A percentile compares a stretch with the other conserved stretches of the same genome.
Conservation (phyloP, 768 basidiomycete genomes). For the Boletus pseudo-olivaceus region DNA sequence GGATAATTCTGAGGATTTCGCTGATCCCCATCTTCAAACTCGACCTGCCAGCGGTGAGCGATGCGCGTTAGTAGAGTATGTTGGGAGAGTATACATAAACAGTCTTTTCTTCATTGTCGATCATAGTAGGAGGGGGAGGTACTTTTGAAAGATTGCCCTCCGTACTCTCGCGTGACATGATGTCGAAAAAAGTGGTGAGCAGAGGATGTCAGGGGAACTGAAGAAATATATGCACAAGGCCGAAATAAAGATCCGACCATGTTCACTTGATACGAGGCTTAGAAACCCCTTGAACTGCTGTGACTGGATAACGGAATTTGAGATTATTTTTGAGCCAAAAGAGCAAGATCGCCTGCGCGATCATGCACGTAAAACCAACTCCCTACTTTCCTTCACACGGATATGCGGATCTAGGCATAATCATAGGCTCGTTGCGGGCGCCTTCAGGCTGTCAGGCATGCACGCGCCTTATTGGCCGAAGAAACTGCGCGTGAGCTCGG, state of each 20-base stretch:
- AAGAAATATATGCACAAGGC: not conserved
- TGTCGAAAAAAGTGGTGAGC: not conserved
- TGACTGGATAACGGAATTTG: not conserved
- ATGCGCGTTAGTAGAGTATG: not conserved
- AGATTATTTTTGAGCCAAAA: not conserved
- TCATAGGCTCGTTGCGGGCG: not conserved
- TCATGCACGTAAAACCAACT: not conserved
- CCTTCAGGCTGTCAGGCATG: not conserved
- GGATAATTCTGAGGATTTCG: constrained; percentile 39
- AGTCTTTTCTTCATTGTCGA: constrained; percentile 1
- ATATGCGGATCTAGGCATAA: not conserved
- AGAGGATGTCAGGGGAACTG: not conserved
- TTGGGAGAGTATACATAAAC: constrained; percentile 8
- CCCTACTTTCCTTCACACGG: not conserved
- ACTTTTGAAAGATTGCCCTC: not conserved
- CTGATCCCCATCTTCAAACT: constrained; percentile 37
- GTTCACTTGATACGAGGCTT: not conserved
- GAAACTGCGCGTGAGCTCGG: not conserved
- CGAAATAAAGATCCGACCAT: not conserved
- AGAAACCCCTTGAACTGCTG: not conserved
- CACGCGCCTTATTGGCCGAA: not conserved
- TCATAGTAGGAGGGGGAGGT: not conserved
- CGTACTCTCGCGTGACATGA: constrained; percentile 10
- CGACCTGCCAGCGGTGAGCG: constrained; percentile 30
- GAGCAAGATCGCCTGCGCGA: not conserved